Evolutionary conservation across 768 basidiomycete species (phyloP).

Genomic region (Lactifluus subvellereus): DNA sequence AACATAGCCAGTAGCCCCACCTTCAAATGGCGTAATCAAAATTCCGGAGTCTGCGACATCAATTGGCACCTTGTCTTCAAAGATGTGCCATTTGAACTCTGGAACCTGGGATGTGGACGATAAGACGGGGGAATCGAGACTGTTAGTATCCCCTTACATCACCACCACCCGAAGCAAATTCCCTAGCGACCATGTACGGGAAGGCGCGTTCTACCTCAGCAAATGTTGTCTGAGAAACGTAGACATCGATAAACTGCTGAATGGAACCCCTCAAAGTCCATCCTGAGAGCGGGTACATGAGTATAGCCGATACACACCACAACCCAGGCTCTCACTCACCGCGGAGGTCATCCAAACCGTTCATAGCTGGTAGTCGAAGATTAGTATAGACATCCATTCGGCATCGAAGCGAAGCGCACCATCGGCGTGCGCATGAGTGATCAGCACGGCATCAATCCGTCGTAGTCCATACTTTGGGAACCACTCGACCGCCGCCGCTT

Average conservation of each 20-base stretch:
- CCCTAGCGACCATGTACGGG: conserved; percentile 75
- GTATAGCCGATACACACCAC: neutral
- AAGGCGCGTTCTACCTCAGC: conserved; percentile 62
- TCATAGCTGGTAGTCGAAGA: conserved; percentile 51
- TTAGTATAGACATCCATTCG: neutral
- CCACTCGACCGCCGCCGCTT: conserved; percentile 47
- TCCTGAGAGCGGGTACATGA: conserved; percentile 35
- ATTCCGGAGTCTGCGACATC: conserved; percentile 62
- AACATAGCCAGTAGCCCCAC: conserved; percentile 33
- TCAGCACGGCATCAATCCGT: conserved; percentile 65
- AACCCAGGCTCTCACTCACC: conserved; percentile 38
- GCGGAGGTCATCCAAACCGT: conserved; percentile 85
- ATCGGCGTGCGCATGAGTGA: conserved; percentile 88
- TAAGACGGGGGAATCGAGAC: neutral
- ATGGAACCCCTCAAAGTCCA: conserved; percentile 68
- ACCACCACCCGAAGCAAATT: conserved; percentile 74
- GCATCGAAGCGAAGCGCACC: conserved; percentile 34
- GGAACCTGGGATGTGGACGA: conserved; percentile 50
- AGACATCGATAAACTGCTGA: conserved; percentile 69
- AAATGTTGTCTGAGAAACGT: conserved; percentile 61
- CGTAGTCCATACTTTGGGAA: conserved; percentile 72
- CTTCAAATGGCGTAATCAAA: conserved; percentile 57
- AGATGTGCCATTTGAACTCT: conserved; percentile 76
- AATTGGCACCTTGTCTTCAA: conserved; percentile 62
- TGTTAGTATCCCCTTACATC: conserved; percentile 43